Evolutionary conservation across 306 rosid species (phyloP).

Genomic region (Fragaria ananassa): DNA sequence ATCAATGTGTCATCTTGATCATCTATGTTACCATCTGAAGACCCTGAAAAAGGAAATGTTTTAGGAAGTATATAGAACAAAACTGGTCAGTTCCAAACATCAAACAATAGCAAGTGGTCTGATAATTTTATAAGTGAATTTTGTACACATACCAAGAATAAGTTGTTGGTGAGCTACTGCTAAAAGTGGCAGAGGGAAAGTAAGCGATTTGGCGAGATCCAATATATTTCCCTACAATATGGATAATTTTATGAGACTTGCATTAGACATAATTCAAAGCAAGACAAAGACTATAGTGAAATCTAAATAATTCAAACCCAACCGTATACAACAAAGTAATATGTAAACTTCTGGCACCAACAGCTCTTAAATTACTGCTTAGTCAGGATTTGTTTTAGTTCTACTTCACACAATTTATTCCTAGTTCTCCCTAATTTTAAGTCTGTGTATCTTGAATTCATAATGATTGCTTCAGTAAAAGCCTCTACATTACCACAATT

Average conservation of each 20-base stretch:
- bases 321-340: not conserved
- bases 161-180: constrained; percentile 84
- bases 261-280: constrained; percentile 15
- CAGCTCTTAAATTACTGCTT: not conserved
- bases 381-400: not conserved
- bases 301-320: not conserved
- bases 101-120: constrained; percentile 11
- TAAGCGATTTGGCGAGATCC: constrained; percentile 69
- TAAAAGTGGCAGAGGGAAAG: constrained; percentile 86
- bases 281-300: constrained; percentile 1
- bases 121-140: constrained; percentile 14
- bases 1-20: constrained; percentile 42
- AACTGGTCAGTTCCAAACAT: constrained; percentile 28
- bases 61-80: constrained; percentile 17
- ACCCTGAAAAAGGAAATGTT: constrained; percentile 49
- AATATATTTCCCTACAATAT: constrained; percentile 60
- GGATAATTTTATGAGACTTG: constrained; percentile 19
- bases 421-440: not conserved
- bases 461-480: not conserved
- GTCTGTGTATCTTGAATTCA: not conserved
- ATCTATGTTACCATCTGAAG: constrained; percentile 42
- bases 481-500: not conserved
- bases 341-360: not conserved
- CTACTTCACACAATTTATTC: not conserved
- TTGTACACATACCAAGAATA: constrained; percentile 52